Evolutionary conservation across 306 rosid genomes (phyloP), one percentile per base, ranked within the genome.

Genomic region (Cicer yamashitae): DNA sequence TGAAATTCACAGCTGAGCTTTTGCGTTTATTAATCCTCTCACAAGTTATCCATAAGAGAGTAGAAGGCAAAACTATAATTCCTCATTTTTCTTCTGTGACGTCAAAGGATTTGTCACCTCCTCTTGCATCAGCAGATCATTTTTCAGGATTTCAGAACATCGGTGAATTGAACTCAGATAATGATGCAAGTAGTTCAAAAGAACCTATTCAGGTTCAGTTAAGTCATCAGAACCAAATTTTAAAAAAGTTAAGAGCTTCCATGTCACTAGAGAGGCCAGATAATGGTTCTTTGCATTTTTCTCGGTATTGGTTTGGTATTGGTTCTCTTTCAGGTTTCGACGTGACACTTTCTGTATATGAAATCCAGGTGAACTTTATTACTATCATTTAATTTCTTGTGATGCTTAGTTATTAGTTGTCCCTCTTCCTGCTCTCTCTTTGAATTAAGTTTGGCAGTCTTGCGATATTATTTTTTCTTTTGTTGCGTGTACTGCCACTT

Each of bases 261-360:
- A 20, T 94, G 75, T 83, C 84, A 53, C 82, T 85, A 51, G 90
- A 91, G 85, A 84, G 81, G 86, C 78, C 79, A 51, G 69, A 81
- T 20, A 70, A 73, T 72, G 82, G 74, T 56, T 71, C 80, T 74
- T 56, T 78, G 72, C 86, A 79, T 65, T 64, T 53, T 39, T 67
- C 75, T 53, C 74, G 53, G 56, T 71, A 76, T 77, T 94, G 96
- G 93, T 54, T 58, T 57, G 98, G 98, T 56, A 45, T 25, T 79
- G 89, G 94, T 81, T 90, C 89, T 66, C 76, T 87, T 62, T 84
- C 81, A 47, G 87, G 89, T 61, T 89, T 91, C 5, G 93, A 91
- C 76, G 30, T 91, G 69, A 86, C 83, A 7, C 82, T 91, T 84
- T 88, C 98, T 84, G 74, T 88, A 41, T 85, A 91, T 20, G 94